Percentiles rank a stretch among this genome's conserved stretches.
These are phyloP conservation scores for Aechmea fasciata DNA, from an alignment of 176 grass and related monocot genomes.

Conservation along the genomic window DNA sequence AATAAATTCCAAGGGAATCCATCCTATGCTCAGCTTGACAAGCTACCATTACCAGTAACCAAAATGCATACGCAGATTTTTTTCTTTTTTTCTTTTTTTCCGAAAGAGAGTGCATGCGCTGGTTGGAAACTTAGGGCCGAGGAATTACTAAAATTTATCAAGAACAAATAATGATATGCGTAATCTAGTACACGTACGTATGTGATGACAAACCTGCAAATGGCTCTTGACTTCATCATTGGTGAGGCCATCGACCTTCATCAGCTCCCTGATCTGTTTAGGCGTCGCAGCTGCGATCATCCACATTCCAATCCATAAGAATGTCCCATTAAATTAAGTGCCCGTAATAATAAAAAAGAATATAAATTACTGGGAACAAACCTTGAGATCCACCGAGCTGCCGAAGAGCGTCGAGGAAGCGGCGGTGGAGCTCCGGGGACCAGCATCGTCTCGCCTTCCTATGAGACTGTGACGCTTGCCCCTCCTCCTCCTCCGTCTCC, in stretches of 20 bases:
- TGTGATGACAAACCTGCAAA: slow-evolving; percentile 10
- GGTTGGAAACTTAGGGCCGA: background rate
- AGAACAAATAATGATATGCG: background rate
- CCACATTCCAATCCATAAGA: background rate
- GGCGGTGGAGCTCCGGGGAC: slow-evolving; percentile 79
- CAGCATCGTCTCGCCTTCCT: slow-evolving; percentile 71
- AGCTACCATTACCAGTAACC: too few species aligned
- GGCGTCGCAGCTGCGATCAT: slow-evolving; percentile 63
- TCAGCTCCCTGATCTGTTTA: slow-evolving; percentile 43
- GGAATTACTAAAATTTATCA: background rate
- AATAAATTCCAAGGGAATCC: background rate
- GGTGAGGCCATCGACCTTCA: slow-evolving; percentile 26
- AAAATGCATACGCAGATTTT: too few species aligned
- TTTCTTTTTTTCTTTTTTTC: too few species aligned
- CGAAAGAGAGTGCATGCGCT: too few species aligned
- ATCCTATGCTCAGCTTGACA: background rate
- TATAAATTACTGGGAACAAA: slow-evolving; percentile 18
- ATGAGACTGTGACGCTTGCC: slow-evolving; percentile 17
- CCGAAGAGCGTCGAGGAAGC: slow-evolving; percentile 58
- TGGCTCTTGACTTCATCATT: slow-evolving; percentile 31
- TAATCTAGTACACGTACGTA: too few species aligned
- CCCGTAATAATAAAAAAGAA: background rate
- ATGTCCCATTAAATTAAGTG: background rate
- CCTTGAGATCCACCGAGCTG: slow-evolving; percentile 84
- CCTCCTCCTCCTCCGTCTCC: slow-evolving; percentile 39